A percentile compares a stretch with the other conserved stretches of the same genome.
Conservation (phyloP, 2,329 filamentous ascomycete genomes). For the Aspergillus brunneoviolaceus region DNA sequence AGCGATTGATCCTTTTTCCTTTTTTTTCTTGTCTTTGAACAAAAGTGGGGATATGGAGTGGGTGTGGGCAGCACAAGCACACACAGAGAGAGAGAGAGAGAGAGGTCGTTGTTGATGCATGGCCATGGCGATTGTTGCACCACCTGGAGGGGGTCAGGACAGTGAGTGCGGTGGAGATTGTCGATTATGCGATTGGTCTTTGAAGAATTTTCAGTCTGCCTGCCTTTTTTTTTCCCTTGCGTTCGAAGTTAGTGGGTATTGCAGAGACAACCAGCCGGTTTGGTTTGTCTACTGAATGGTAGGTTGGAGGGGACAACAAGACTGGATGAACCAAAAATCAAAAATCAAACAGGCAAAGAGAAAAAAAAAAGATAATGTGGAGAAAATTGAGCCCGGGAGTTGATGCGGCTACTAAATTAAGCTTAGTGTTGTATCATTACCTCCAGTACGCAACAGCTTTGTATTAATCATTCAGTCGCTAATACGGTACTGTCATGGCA, state of each 20-base stretch:
- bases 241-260: constrained; percentile 8
- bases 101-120: not conserved
- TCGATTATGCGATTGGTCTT: not conserved
- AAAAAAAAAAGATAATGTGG: not conserved
- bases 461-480: not conserved
- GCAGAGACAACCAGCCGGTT: not conserved
- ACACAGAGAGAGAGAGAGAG: not conserved
- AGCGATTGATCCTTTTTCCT: not conserved
- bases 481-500: not conserved
- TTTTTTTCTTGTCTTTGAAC: not conserved
- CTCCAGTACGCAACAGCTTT: not conserved
- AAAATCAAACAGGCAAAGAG: not conserved
- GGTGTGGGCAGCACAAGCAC: not conserved
- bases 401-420: not conserved
- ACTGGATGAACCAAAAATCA: not conserved
- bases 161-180: not conserved
- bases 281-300: not conserved
- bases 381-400: not conserved
- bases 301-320: not conserved
- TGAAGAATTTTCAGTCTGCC: not conserved
- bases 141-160: not conserved
- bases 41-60: not conserved
- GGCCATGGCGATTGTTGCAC: not conserved
- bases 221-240: not conserved
- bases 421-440: not conserved